Evolutionary conservation across 192 early-diverging fungal genomes (phyloP).

Genomic region (Diversispora eburnea): DNA sequence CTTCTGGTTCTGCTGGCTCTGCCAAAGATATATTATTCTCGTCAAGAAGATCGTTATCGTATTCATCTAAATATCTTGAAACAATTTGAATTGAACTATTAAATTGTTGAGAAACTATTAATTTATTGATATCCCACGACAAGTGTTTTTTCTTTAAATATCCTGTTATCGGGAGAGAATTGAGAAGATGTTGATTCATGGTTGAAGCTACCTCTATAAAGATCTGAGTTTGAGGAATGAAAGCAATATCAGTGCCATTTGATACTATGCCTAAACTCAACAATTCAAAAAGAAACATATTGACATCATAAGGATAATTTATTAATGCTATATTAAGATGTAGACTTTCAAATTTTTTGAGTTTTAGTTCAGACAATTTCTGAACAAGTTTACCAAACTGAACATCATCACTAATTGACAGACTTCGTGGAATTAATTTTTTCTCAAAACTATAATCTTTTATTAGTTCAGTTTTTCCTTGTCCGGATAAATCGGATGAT

Average conservation of each 20-base stretch:
- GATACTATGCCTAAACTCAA: constrained; percentile 10
- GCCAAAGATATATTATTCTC: background rate
- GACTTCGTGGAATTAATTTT: constrained; percentile 1
- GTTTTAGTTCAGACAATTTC: constrained; percentile 4
- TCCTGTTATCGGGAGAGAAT: constrained; percentile 6
- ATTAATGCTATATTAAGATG: constrained; percentile 22
- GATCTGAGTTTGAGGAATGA: background rate
- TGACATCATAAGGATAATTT: constrained; percentile 25
- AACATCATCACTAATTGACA: constrained; percentile 28
- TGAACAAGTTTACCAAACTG: background rate
- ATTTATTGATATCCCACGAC: constrained; percentile 24
- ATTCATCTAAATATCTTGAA: background rate
- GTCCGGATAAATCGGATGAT: constrained; percentile 27
- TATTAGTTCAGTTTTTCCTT: constrained; percentile 31
- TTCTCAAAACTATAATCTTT: background rate
- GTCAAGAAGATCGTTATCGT: background rate
- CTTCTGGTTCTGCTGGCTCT: background rate
- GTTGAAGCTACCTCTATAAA: constrained; percentile 32
- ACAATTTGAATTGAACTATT: constrained; percentile 16
- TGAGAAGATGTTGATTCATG: constrained; percentile 19
- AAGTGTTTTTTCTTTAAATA: constrained; percentile 6
- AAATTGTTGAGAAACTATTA: constrained; percentile 13
- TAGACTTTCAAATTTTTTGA: constrained; percentile 19
- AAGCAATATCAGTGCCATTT: constrained; percentile 6
- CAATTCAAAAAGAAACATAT: constrained; percentile 31